Evolutionary conservation across 441 rosid species (phyloP), one percentile per base, ranked within the genome.

Genomic region (Bruguiera hainesii): DNA sequence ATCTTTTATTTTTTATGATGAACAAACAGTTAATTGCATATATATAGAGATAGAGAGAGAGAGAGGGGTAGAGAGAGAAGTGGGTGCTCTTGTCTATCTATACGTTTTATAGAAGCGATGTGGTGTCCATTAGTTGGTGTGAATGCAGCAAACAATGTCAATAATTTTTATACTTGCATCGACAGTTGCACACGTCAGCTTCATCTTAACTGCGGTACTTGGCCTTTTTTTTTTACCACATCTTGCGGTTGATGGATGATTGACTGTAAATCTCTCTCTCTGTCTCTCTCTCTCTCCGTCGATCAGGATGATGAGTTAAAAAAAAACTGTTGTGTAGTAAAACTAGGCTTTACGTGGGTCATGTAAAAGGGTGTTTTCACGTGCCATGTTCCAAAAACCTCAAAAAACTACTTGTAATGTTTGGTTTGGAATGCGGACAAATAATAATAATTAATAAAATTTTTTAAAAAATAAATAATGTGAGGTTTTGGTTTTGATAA

Each of bases 21-120:
- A 33, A 33, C 37, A 33, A 33, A 33, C 9, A 33, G 37, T 33
- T 33, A 7, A 33, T 33, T 33, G 37, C 7, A 37, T 37, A 35
- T 0, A 6, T 25, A 29, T 35, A 60, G 61, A 74, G 70, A 69
- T 69, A 68, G 71, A 52, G 77, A 58, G 30, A 50, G 30, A 16
- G 60, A 57, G 16, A 42, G 30, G 7, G 52, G 25, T 70, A 76
- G 73, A 76, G 71, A 39, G 30, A 37, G 35, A 67, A 21, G 61
- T 55, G 65, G 72, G 69, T 73, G 70, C 75, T 76, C 78, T 77
- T 65, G 56, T 73, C 69, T 72, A 70, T 75, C 78, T 67, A 59
- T 68, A 75, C 74, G 81, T 77, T 71, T 74, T 72, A 58, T 58
- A 66, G 15, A 75, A 77, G 85, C 61, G 69, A 76, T 79, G 78